Percentiles rank a stretch among this genome's conserved stretches.
Conservation (phyloP, 805 yeast species). For the Priceomyces castillae region DNA sequence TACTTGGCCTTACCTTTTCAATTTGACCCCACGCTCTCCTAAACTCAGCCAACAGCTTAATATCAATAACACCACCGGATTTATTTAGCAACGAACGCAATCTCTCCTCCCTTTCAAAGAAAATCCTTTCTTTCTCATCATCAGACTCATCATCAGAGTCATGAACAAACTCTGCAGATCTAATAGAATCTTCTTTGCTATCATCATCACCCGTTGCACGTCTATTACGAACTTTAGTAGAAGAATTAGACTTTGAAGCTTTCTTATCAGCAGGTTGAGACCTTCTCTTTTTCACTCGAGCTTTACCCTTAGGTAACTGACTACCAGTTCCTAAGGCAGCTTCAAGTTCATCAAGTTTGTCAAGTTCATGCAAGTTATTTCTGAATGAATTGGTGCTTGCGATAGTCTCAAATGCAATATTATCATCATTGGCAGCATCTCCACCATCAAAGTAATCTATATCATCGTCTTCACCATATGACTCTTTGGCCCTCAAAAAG, state of each 20-base stretch:
- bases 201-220: conserved; percentile 3
- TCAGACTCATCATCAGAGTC: conserved; percentile 67
- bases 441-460: conserved; percentile 23
- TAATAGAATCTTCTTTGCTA: conserved; percentile 16
- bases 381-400: conserved; percentile 12
- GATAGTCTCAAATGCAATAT: conserved; percentile 31
- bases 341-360: conserved; percentile 40
- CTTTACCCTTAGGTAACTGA: conserved; percentile 22
- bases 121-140: conserved; percentile 49
- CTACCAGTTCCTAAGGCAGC: conserved; percentile 19
- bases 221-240: conserved; percentile 8
- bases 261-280: conserved; percentile 5
- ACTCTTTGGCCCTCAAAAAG: conserved; percentile 27
- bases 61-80: conserved; percentile 39
- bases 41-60: conserved; percentile 31
- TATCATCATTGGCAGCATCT: conserved; percentile 23
- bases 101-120: conserved; percentile 55
- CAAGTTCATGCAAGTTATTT: conserved; percentile 19
- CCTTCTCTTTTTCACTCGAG: conserved; percentile 20
- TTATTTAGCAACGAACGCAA: conserved; percentile 39
- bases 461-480: conserved; percentile 13
- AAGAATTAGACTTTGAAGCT: conserved; percentile 2
- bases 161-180: conserved; percentile 54
- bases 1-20: conserved; percentile 7
- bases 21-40: conserved; percentile 29